Percentiles rank a stretch among this genome's conserved stretches.
Evolutionary conservation across 495 filamentous ascomycete genomes (phyloP).

Genomic region (Sabuloglossum arenarium): DNA sequence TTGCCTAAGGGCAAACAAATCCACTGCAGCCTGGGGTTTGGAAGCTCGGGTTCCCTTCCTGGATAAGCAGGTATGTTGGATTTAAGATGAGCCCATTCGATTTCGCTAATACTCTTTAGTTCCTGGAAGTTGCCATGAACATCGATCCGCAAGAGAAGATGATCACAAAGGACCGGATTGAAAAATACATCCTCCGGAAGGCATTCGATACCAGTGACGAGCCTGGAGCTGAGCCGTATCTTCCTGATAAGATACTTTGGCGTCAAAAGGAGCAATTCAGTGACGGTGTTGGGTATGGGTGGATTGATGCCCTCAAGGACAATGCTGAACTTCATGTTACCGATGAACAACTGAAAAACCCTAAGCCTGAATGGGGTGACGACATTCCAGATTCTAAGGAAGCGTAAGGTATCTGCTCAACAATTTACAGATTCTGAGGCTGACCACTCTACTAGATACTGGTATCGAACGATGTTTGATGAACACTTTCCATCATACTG

Average conservation of each 20-base stretch:
- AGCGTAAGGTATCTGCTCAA: conserved; percentile 36
- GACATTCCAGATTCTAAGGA: conserved; percentile 94
- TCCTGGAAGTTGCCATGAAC: conserved; percentile 78
- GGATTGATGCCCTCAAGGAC: conserved; percentile 96
- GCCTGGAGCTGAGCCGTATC: conserved; percentile 56
- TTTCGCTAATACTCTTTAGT: conserved; percentile 24
- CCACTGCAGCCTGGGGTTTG: conserved; percentile 94
- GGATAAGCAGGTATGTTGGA: conserved; percentile 48
- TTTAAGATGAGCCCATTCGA: neutral
- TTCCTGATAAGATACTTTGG: conserved; percentile 90
- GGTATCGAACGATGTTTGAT: conserved; percentile 96
- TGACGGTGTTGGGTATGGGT: conserved; percentile 95
- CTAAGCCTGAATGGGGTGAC: conserved; percentile 81
- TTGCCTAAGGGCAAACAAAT: conserved; percentile 96
- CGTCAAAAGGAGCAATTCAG: conserved; percentile 98
- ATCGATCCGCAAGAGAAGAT: conserved; percentile 88
- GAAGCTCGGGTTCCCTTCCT: conserved; percentile 97
- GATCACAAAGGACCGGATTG: conserved; percentile 75
- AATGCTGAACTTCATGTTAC: conserved; percentile 70
- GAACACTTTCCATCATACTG: conserved; percentile 90
- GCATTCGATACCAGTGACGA: conserved; percentile 87
- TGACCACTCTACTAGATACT: conserved; percentile 33
- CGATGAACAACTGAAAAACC: conserved; percentile 93
- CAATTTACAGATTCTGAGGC: conserved; percentile 6
- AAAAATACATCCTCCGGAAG: conserved; percentile 94